Base-by-base conservation (phyloP, 768 basidiomycete genomes). In the Leccinum olivaceopallidum region DNA sequence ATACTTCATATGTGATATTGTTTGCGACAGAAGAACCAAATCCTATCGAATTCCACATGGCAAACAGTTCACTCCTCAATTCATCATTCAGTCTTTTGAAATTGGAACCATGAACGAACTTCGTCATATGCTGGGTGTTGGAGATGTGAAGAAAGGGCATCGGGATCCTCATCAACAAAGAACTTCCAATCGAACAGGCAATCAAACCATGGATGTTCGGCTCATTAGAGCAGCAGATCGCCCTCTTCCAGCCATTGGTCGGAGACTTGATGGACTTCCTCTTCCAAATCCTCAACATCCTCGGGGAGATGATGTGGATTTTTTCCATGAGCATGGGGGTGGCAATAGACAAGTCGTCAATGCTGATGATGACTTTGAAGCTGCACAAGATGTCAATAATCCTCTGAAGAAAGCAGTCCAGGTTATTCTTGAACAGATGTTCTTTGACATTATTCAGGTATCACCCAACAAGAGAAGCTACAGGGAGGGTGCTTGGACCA, bases 1-100 rank as follows among this genome's bases (percentile, higher is more conserved):
- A 0, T 63, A 63, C 28, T 63, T 63, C 6, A 0, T 63, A 1
- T 62, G 61, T 13, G 49, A 62, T 2, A 10, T 62, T 4, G 37
- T 51, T 12, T 6, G 8, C 1, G 42, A 8, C 2, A 0, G 5
- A 34, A 1, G 8, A 28, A 1, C 3, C 1, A 2, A 34, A 12
- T 6, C 16, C 18, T 44, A n/a, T 24, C 16, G 57, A 0, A 48
- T 61, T 3, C 60, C 60, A 2, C 54, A n/a, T 22, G 0, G 7
- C 28, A 6, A 54, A 36, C 44, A 14, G n/a, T 44, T 44, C 8
- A 10, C 2, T 12, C 9, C 37, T 12, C 24, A 42, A 5, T 2
- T n/a, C 2, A 42, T 52, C 32, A 6, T 26, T 28, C 36, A 52
- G 14, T 36, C 57, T 2, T 58, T 28, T 22, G 8, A 39, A 39